These are phyloP conservation scores for Scenedesmus sp. DNA, from an alignment of 163 green algal species.

Conservation along the genomic window DNA sequence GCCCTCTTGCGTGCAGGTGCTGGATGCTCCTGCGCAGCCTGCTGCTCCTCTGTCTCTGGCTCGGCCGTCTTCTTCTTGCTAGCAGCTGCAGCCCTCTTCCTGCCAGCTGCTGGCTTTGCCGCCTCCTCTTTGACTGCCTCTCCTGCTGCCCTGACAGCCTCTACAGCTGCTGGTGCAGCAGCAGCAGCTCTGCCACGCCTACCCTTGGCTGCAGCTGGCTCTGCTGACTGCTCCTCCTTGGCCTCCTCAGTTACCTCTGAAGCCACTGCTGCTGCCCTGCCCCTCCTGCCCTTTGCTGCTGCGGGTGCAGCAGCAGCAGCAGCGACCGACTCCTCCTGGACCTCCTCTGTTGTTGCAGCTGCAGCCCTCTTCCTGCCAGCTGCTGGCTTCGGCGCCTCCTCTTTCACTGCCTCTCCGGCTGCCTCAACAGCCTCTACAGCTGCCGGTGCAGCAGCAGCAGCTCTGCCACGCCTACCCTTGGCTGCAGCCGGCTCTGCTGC, in stretches of 20 bases:
- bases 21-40: neutral
- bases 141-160: neutral
- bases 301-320: no score
- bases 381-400: constrained; percentile 20
- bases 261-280: constrained; percentile 29
- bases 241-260: neutral
- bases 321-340: no score
- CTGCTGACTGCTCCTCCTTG: neutral
- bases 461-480: neutral
- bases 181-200: neutral
- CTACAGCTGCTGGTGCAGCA: neutral
- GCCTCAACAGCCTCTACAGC: neutral
- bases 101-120: constrained; percentile 7
- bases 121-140: neutral
- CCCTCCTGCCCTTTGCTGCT: neutral
- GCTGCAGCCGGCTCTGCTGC: neutral
- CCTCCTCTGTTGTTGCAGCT: no score
- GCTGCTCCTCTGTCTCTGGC: constrained; percentile 4
- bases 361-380: neutral
- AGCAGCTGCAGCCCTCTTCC: constrained; percentile 21
- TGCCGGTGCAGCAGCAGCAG: neutral
- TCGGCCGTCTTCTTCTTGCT: neutral
- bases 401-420: neutral
- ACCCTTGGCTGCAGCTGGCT: neutral
- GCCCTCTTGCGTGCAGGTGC: neutral